phyloP scores from a whole-genome alignment of 2,329 filamentous ascomycete species.

The Phyllosticta ampelicida region DNA sequence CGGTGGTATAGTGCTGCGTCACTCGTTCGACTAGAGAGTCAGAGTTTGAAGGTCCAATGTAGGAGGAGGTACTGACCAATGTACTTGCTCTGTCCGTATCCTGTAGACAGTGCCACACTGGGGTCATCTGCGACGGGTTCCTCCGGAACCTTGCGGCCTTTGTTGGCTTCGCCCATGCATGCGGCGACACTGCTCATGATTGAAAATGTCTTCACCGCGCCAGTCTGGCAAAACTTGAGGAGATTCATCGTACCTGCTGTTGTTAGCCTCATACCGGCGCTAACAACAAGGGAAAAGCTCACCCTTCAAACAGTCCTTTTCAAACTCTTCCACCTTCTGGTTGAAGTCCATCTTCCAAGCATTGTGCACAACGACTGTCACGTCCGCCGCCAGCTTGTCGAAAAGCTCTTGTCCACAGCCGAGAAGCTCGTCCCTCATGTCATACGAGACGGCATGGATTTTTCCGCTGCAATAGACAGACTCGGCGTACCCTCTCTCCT shows the following conservation, averaged over 20 bases:
- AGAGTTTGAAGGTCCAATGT: too few relatives aligned
- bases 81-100: conserved; percentile 13
- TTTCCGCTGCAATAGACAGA: conserved; percentile 14
- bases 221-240: conserved; percentile 17
- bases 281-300: neutral
- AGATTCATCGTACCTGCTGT: conserved; percentile 19
- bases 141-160: neutral
- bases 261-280: neutral
- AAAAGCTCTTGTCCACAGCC: neutral
- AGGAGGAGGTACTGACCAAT: conserved; percentile 1
- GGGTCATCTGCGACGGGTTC: conserved; percentile 5
- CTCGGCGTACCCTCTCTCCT: conserved; percentile 4
- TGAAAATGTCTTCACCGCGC: conserved; percentile 14
- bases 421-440: conserved; percentile 9
- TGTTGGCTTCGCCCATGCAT: conserved; percentile 7
- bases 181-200: conserved; percentile 12
- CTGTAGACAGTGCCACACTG: conserved; percentile 8
- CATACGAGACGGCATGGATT: neutral
- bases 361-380: conserved; percentile 20
- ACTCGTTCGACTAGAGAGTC: conserved; percentile 5
- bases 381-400: conserved; percentile 14
- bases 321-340: conserved; percentile 19
- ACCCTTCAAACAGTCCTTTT: conserved; percentile 19
- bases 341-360: conserved; percentile 26
- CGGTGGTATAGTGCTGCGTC: conserved; percentile 1